A percentile compares a stretch with the other conserved stretches of the same genome.
Conservation (phyloP, 1,284 basidiomycete genomes). For the Tilletia horrida region DNA sequence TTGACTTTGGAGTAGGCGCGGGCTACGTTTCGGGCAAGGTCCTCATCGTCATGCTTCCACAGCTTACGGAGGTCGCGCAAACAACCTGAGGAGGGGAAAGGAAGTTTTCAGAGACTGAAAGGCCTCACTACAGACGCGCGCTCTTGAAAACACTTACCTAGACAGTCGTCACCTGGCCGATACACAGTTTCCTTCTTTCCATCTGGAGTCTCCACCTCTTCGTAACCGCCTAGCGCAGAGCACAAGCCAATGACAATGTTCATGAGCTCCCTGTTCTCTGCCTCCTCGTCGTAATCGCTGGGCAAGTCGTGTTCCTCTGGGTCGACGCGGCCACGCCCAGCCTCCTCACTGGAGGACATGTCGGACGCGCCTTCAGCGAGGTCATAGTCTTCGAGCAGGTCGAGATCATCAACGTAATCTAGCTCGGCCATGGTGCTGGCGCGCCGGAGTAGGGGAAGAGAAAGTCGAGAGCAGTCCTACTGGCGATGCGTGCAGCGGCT, state of each 20-base stretch:
- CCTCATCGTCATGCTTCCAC: conserved; percentile 51
- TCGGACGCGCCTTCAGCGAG: conserved; percentile 23
- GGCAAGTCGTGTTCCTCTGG: conserved; percentile 22
- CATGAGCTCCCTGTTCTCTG: conserved; percentile 35
- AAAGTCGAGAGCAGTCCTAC: not conserved
- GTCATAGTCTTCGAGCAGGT: conserved; percentile 32
- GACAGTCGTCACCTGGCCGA: conserved; percentile 45
- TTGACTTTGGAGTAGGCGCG: conserved; percentile 49
- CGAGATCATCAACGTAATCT: conserved; percentile 40
- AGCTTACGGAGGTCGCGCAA: conserved; percentile 49
- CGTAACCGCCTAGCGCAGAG: conserved; percentile 50
- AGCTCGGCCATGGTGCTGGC: conserved; percentile 24
- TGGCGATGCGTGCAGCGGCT: not conserved
- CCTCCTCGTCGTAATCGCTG: conserved; percentile 25
- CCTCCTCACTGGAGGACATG: conserved; percentile 25
- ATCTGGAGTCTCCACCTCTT: conserved; percentile 34
- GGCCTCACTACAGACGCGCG: no score
- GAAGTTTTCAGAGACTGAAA: no score
- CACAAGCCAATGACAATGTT: conserved; percentile 43
- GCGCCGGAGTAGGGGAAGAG: not conserved
- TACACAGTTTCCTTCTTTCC: conserved; percentile 30
- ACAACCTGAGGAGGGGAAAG: conserved; percentile 26
- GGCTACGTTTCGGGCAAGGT: conserved; percentile 45
- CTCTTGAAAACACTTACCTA: conserved; percentile 28
- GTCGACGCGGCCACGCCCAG: conserved; percentile 24